Evolutionary conservation across 2,329 filamentous ascomycete species (phyloP).

Genomic region (Aureobasidium sp.): DNA sequence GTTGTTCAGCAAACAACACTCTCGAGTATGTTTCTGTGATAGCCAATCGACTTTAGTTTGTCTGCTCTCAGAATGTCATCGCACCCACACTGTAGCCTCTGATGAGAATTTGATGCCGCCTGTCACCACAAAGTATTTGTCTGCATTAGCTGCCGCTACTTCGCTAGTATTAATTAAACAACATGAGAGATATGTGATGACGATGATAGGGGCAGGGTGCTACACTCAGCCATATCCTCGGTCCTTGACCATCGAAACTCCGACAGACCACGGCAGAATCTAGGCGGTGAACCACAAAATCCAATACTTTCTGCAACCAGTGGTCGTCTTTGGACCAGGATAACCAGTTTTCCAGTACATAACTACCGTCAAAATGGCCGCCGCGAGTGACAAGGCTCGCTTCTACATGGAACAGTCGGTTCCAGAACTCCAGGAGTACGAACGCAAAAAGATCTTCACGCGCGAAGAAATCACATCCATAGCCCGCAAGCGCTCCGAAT

Average conservation of each 20-base stretch:
- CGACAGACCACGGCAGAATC: neutral
- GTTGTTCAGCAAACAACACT: too few relatives aligned
- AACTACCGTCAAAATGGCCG: slow-evolving; percentile 54
- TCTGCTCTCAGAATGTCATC: too few relatives aligned
- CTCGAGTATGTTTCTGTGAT: too few relatives aligned
- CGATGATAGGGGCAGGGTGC: neutral
- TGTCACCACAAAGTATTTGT: neutral
- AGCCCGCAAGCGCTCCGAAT: slow-evolving; percentile 82
- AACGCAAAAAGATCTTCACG: slow-evolving; percentile 84
- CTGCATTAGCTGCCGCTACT: neutral
- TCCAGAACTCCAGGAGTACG: slow-evolving; percentile 85
- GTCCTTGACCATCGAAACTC: neutral
- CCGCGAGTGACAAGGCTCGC: slow-evolving; percentile 84
- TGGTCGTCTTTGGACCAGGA: neutral
- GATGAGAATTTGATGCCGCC: too few relatives aligned
- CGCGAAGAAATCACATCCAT: slow-evolving; percentile 87
- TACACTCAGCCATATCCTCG: neutral
- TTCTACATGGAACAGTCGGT: slow-evolving; percentile 91
- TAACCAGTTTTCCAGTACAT: neutral
- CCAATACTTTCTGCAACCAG: neutral
- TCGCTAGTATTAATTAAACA: neutral
- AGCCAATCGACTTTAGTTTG: too few relatives aligned
- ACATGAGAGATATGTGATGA: neutral
- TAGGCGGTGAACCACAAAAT: slow-evolving; percentile 10
- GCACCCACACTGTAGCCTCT: too few relatives aligned